phyloP scores from a whole-genome alignment of 179 eudicot species.

The Heliamphora pulchella region DNA sequence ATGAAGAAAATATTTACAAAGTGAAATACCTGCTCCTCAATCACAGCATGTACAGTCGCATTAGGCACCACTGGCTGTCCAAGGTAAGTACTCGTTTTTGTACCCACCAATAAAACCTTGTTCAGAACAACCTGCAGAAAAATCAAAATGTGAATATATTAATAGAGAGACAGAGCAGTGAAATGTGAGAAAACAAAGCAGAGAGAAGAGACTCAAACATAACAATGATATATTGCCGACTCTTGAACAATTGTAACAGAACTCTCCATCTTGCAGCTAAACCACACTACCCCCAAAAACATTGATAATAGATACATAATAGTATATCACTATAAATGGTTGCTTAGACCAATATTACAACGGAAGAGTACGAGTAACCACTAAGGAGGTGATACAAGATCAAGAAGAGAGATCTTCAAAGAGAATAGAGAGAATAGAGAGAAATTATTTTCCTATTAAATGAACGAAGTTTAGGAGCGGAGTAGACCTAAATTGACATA shows the following conservation, averaged over 20 bases:
- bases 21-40: conserved; percentile 75
- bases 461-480: too few species aligned
- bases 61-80: conserved; percentile 83
- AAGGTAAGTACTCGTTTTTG: conserved; percentile 57
- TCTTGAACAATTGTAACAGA: background rate
- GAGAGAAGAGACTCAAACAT: background rate
- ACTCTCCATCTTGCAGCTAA: background rate
- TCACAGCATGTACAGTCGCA: conserved; percentile 83
- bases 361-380: too few species aligned
- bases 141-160: background rate
- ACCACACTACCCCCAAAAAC: background rate
- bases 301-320: background rate
- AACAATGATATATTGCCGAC: background rate
- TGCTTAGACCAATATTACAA: too few species aligned
- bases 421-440: too few species aligned
- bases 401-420: too few species aligned
- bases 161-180: background rate
- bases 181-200: background rate
- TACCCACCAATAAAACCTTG: conserved; percentile 85
- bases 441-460: too few species aligned
- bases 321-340: too few species aligned
- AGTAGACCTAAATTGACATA: too few species aligned
- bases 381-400: too few species aligned
- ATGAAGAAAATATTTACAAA: background rate
- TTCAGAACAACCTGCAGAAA: conserved; percentile 60